These are phyloP conservation scores for Biscogniauxia sp. DNA, from an alignment of 2,329 filamentous ascomycete species.

Conservation along the genomic window DNA sequence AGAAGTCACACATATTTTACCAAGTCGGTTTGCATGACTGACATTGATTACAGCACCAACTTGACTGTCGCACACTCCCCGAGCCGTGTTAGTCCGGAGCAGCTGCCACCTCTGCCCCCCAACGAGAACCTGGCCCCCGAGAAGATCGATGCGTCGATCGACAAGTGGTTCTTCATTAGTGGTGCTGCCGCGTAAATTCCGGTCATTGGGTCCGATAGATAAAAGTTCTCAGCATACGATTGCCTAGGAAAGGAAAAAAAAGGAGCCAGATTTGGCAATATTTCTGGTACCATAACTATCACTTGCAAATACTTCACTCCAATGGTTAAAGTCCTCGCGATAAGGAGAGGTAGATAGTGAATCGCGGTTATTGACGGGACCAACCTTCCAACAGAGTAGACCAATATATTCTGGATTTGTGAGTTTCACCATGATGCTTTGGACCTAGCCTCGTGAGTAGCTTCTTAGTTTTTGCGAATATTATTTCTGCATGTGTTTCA, in stretches of 20 bases:
- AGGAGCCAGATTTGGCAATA: slow-evolving; percentile 24
- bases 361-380: neutral
- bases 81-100: slow-evolving; percentile 65
- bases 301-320: slow-evolving; percentile 6
- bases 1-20: slow-evolving; percentile 38
- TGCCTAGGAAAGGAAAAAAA: slow-evolving; percentile 4
- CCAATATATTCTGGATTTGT: neutral
- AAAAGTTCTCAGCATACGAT: slow-evolving; percentile 21
- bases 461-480: neutral
- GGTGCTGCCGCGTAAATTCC: slow-evolving; percentile 75
- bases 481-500: neutral
- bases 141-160: slow-evolving; percentile 92
- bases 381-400: neutral
- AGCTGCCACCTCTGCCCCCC: slow-evolving; percentile 73
- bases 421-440: neutral
- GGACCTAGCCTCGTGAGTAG: neutral
- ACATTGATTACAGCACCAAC: slow-evolving; percentile 65
- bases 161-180: slow-evolving; percentile 99
- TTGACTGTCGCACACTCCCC: slow-evolving; percentile 70
- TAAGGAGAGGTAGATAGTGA: neutral
- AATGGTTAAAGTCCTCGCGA: slow-evolving; percentile 7
- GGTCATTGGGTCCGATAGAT: slow-evolving; percentile 30
- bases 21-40: slow-evolving; percentile 10
- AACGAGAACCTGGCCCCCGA: slow-evolving; percentile 79
- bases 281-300: slow-evolving; percentile 7